Base-by-base conservation (phyloP, 2,329 filamentous ascomycete genomes). In the Exophiala dermatitidis region DNA sequence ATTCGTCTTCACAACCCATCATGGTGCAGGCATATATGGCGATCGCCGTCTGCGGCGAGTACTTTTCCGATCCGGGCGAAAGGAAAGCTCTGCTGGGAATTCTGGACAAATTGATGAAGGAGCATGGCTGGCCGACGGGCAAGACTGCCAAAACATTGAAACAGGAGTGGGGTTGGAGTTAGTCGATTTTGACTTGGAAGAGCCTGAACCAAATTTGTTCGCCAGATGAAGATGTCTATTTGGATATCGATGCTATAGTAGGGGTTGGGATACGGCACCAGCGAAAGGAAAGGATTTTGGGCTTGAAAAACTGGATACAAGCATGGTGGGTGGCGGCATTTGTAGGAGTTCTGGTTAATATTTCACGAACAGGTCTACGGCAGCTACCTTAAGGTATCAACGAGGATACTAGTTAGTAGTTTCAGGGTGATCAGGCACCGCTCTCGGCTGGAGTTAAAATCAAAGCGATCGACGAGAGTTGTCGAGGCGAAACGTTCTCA, bases 1-100 rank as follows among this genome's bases (percentile, higher is more conserved):
- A 83, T 62, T 70, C 74, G 37, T 74, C 72, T 64, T 78, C 74
- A 1, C 76, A 80, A 29, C 79, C 81, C 0, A 73, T 73, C 40
- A 74, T 81, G 67, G 79, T 82, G 8, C 58, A 61, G 38, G 61
- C 61, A 4, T 62, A 59, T 40, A 58, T 60, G 47, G 59, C 61
- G 6, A 58, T 63, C 40, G 54, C 54, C 5, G 52, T 62, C 10
- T 62, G 58, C 36, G 60, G 58, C 19, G 55, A 55, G 47, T 56
- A 63, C 37, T 62, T 63, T 42, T 51, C 48, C 9, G 53, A 62
- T 36, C 50, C 45, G 0, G 31, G 47, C 4, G 61, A 63, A 52
- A 59, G 58, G 36, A 44, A 57, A 29, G 58, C 53, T 7, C 50
- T 63, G 29, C 40, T 60, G 46, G 47, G 38, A 7, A 53, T 63